A percentile compares a stretch with the other conserved stretches of the same genome.
These are phyloP conservation scores for Xeromyces bisporus DNA, from an alignment of 495 filamentous ascomycete genomes.

Conservation along the genomic window DNA sequence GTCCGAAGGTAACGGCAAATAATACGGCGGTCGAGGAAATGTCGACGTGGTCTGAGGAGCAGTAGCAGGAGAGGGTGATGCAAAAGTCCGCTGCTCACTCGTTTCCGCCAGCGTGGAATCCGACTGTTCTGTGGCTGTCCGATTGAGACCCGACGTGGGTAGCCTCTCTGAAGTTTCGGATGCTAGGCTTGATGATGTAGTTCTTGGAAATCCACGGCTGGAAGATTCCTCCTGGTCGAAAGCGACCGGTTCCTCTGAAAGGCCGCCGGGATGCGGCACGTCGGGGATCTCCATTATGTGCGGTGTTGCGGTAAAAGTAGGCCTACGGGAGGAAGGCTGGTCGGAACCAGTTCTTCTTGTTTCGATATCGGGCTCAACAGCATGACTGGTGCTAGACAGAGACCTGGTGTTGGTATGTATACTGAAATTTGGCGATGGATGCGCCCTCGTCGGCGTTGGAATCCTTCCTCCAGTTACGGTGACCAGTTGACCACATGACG, in stretches of 20 bases:
- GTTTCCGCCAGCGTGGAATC: background rate
- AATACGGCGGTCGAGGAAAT: conserved; percentile 7
- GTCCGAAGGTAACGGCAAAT: conserved; percentile 7
- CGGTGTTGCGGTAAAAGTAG: too few relatives aligned
- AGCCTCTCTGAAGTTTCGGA: conserved; percentile 5
- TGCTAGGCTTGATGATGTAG: conserved; percentile 3
- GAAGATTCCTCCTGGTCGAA: background rate
- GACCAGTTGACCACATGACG: too few relatives aligned
- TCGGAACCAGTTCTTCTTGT: background rate
- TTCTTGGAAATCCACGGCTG: background rate
- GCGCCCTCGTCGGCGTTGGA: too few relatives aligned
- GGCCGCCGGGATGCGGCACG: background rate
- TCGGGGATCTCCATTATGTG: background rate
- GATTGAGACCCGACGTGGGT: background rate
- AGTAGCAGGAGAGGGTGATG: background rate
- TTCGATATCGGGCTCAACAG: background rate
- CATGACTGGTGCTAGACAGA: too few relatives aligned
- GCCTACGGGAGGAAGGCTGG: too few relatives aligned
- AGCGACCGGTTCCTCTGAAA: background rate
- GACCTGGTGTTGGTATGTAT: too few relatives aligned
- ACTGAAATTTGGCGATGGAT: too few relatives aligned
- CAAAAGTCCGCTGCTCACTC: background rate
- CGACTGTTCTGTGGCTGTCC: background rate
- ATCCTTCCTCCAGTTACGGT: too few relatives aligned
- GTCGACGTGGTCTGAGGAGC: too few relatives aligned